Percentiles rank a stretch among this genome's conserved stretches.
Conservation (phyloP, 331 rosid species). For the Acacia concinna region DNA sequence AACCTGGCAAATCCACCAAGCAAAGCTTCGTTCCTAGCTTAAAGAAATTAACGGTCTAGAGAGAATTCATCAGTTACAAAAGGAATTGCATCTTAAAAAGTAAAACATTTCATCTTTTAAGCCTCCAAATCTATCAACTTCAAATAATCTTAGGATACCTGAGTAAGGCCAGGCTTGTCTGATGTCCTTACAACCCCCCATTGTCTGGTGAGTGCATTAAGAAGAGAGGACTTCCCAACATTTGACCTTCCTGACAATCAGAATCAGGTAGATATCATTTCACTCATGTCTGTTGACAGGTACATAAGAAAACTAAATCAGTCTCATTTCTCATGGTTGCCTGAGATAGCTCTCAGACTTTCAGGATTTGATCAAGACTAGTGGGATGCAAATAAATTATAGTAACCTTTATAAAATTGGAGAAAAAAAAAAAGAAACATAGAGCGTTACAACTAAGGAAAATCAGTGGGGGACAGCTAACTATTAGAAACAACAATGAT, state of each 20-base stretch:
- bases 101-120: conserved; percentile 10
- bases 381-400: not conserved
- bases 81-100: not conserved
- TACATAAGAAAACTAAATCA: not conserved
- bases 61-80: conserved; percentile 27
- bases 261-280: conserved; percentile 16
- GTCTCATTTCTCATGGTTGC: not conserved
- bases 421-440: too few species aligned
- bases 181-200: conserved; percentile 95
- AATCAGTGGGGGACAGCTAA: not conserved
- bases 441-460: too few species aligned
- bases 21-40: conserved; percentile 67
- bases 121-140: conserved; percentile 2
- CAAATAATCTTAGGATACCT: conserved; percentile 46
- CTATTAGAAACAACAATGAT: too few species aligned
- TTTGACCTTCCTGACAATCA: conserved; percentile 81
- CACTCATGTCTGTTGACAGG: conserved; percentile 22
- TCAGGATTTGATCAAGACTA: not conserved
- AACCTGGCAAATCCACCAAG: conserved; percentile 95
- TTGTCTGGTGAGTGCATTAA: conserved; percentile 87
- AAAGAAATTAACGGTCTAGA: conserved; percentile 88
- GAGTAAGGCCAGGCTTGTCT: conserved; percentile 93
- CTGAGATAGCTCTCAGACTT: not conserved
- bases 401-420: too few species aligned
- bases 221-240: conserved; percentile 95